Evolutionary conservation across 495 filamentous ascomycete genomes (phyloP).

Genomic region (Neurospora sp.): DNA sequence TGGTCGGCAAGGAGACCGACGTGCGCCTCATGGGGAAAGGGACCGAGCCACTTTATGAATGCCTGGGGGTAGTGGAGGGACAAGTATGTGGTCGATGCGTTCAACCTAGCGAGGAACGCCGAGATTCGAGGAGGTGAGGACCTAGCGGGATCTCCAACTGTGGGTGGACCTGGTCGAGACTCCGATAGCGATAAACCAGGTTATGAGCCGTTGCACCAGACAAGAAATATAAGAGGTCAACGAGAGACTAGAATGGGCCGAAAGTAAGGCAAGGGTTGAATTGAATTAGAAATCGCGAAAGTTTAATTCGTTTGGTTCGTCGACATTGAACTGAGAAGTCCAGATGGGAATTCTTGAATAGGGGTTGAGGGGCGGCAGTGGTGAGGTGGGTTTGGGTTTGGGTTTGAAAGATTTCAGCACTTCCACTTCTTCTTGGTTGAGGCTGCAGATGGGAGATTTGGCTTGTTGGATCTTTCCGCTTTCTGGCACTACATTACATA

Average conservation of each 20-base stretch:
- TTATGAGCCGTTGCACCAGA: background rate
- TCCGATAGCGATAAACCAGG: background rate
- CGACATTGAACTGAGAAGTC: background rate
- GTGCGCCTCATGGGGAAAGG: conserved; percentile 42
- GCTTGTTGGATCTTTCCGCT: conserved; percentile 3
- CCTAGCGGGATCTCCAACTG: background rate
- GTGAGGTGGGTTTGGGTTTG: background rate
- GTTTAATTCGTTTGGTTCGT: background rate
- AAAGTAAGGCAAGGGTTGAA: background rate
- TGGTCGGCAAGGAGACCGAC: conserved; percentile 49
- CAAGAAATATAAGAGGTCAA: background rate
- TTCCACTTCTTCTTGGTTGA: background rate
- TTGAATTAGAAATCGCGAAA: background rate
- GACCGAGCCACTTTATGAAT: background rate
- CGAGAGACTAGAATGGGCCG: conserved; percentile 1
- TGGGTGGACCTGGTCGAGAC: background rate
- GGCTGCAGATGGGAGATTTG: background rate
- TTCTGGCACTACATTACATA: background rate
- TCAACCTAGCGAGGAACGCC: background rate
- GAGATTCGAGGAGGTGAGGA: background rate
- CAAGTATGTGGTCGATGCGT: background rate
- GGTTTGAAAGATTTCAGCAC: background rate
- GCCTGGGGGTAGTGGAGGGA: background rate
- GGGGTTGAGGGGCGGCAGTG: background rate
- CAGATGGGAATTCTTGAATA: background rate